phyloP scores from a whole-genome alignment of 768 basidiomycete genomes.

The Mycena floridula region DNA sequence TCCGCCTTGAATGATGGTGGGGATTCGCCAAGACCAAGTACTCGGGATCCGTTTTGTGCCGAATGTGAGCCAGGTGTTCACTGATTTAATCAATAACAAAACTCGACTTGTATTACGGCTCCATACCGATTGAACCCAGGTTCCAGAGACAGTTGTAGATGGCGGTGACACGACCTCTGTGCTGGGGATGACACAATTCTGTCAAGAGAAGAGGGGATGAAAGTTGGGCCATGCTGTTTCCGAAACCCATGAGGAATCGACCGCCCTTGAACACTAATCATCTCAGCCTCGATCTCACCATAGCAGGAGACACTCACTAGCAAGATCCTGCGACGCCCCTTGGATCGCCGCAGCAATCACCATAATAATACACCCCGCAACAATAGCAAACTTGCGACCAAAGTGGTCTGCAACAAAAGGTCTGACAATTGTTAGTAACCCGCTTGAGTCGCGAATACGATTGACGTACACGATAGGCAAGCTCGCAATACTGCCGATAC shows the following conservation, averaged over 20 bases:
- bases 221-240: constrained; percentile 9
- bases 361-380: constrained; percentile 7
- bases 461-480: constrained; percentile 7
- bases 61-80: constrained; percentile 28
- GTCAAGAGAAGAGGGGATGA: constrained; percentile 8
- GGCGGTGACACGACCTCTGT: constrained; percentile 9
- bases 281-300: not conserved
- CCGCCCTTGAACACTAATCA: constrained; percentile 9
- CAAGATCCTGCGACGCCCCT: constrained; percentile 8
- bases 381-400: constrained; percentile 9
- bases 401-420: constrained; percentile 9
- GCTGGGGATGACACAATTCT: constrained; percentile 8
- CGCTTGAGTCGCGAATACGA: constrained; percentile 2
- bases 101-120: too few relatives aligned
- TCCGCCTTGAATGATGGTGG: constrained; percentile 27
- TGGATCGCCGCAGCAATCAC: constrained; percentile 7
- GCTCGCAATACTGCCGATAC: constrained; percentile 8
- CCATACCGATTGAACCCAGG: constrained; percentile 7
- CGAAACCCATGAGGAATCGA: constrained; percentile 9
- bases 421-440: constrained; percentile 5
- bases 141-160: constrained; percentile 8
- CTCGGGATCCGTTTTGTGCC: constrained; percentile 45
- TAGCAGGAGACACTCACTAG: constrained; percentile 1
- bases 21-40: constrained; percentile 35
- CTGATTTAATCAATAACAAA: not conserved